Conservation (phyloP, 768 basidiomycete species). For the Hysterangium stoloniferum region DNA sequence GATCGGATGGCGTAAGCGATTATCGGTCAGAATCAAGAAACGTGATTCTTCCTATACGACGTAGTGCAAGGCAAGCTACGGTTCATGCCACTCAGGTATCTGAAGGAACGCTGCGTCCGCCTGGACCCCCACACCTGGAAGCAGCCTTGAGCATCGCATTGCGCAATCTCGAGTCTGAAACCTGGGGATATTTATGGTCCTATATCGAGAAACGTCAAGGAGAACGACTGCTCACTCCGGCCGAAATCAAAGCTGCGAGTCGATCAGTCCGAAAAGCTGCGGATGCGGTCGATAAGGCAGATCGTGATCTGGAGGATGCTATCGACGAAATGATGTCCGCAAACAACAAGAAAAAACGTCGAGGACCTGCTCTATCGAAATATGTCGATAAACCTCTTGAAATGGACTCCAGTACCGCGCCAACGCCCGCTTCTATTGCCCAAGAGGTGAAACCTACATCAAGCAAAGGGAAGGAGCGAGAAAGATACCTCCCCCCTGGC, state of each 20-base stretch:
- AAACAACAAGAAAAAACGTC: conserved; percentile 3
- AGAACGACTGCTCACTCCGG: not conserved
- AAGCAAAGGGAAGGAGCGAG: no score
- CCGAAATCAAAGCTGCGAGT: not conserved
- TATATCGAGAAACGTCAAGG: not conserved
- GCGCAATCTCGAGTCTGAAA: conserved; percentile 6
- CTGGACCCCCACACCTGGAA: conserved; percentile 7
- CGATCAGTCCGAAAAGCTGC: not conserved
- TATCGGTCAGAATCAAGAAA: no score
- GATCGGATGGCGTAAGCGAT: no score
- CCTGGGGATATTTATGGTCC: conserved; percentile 1
- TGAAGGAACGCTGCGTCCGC: conserved; percentile 7
- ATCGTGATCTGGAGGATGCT: conserved; percentile 7
- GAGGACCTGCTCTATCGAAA: not conserved
- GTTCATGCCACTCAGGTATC: conserved; percentile 4
- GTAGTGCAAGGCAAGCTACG: conserved; percentile 5
- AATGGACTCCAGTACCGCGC: no score
- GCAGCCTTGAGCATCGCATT: conserved; percentile 2
- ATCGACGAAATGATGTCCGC: conserved; percentile 3
- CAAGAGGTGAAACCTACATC: no score
- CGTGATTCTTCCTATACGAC: not conserved
- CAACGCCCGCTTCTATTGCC: no score
- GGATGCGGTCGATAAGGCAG: conserved; percentile 6
- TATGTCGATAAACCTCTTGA: no score
- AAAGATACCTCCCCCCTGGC: no score